Base-by-base conservation (phyloP, 2,329 filamentous ascomycete species). In the Ophiostoma himal-ulmi region DNA sequence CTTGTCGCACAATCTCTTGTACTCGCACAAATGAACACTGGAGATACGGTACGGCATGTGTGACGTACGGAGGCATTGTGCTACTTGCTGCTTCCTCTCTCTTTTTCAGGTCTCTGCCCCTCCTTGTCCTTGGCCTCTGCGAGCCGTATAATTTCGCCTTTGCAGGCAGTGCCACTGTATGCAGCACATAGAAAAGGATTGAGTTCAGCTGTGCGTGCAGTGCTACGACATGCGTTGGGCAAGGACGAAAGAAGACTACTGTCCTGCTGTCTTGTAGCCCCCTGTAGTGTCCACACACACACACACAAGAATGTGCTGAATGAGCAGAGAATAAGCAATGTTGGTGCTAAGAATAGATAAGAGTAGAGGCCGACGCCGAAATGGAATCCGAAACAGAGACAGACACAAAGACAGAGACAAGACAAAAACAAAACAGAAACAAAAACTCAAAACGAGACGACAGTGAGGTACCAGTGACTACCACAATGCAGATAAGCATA, bases 21-120 rank as follows among this genome's bases (percentile, higher is more conserved):
- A 62, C 57, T 62, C 57, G 57, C 57, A 62, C 57, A 62, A 62
- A 34, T 62, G 57, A 62, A 62, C 57, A 34, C 34, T 62, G 57
- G 57, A 62, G 57, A 62, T 62, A 62, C 57, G 57, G 57, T 26
- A 62, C 57, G 57, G 57, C 52, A 36, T 30, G 57, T 62, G 57
- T 17, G 13, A 62, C 57, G 26, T 34, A 34, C 57, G n/a, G 26
- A 62, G 57, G 14, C 22, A 26, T 26, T 62, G 57, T 62, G 20
- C 57, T 30, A 62, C 57, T 17, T 8, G 20, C 7, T 30, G 30
- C 30, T 30, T 30, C 3, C 30, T 30, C 30, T 30, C 30, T 30
- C 30, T 30, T 30, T 30, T 30, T 30, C 30, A 2, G 2, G 30
- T 30, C 30, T 26, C 2, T 34, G 52, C 52, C 22, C n/a, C 52